Conservation (phyloP, 176 grass and related monocot genomes). For the Leersia perrieri region DNA sequence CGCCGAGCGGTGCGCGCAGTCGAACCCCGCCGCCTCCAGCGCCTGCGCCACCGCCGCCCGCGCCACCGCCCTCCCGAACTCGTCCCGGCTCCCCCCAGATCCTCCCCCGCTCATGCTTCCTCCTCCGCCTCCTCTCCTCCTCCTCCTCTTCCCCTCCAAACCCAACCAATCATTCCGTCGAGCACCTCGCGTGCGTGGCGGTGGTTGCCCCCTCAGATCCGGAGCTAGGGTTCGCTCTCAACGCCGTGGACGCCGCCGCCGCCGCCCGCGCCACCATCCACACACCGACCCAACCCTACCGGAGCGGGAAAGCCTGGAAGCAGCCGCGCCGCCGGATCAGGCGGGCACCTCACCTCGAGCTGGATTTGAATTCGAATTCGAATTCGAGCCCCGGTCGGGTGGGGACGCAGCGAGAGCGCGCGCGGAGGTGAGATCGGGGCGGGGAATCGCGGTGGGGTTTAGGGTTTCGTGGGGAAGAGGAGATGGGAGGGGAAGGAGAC, state of each 20-base stretch:
- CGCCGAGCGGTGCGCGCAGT: conserved; percentile 57
- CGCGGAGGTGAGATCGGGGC: conserved; percentile 17
- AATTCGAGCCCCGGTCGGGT: neutral
- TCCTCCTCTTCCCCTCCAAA: neutral
- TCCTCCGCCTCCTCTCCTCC: conserved; percentile 27
- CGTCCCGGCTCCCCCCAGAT: conserved; percentile 52
- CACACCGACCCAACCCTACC: neutral
- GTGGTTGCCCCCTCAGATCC: conserved; percentile 45
- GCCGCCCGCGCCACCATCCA: conserved; percentile 20
- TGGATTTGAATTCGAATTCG: conserved; percentile 5
- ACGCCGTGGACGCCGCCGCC: neutral
- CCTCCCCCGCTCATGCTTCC: conserved; percentile 28
- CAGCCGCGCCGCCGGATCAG: neutral
- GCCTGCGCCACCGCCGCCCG: conserved; percentile 66
- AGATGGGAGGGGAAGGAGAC: neutral
- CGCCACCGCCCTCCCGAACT: conserved; percentile 63
- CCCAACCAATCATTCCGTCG: conserved; percentile 34
- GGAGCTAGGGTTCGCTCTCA: conserved; percentile 51
- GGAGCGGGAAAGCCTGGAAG: neutral
- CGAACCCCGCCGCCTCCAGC: conserved; percentile 63
- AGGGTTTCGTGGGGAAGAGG: conserved; percentile 11
- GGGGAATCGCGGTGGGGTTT: conserved; percentile 19
- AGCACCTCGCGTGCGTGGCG: conserved; percentile 43
- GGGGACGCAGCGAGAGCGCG: neutral
- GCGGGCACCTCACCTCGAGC: conserved; percentile 5